Conservation (phyloP, 1,139 yeast genomes). For the Saccharomyces hybrid region DNA sequence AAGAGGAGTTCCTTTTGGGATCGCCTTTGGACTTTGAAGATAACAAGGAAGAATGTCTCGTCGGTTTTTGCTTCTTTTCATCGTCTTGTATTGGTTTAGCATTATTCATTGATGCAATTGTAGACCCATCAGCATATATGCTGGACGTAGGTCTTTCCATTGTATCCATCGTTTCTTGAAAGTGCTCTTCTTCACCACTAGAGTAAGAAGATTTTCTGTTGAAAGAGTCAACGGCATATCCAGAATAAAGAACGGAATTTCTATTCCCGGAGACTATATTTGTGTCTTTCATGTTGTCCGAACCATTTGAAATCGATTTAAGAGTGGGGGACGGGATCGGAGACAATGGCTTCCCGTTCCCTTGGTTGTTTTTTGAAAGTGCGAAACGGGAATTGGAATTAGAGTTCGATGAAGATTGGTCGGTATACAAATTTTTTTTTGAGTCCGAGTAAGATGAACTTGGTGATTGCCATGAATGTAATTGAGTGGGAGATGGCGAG, state of each 20-base stretch:
- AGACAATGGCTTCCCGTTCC: background rate
- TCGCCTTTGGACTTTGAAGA: background rate
- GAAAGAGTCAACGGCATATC: background rate
- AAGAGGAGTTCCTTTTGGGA: background rate
- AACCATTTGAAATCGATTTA: background rate
- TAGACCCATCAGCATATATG: background rate
- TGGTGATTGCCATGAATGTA: constrained; percentile 16
- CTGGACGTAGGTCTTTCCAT: constrained; percentile 8
- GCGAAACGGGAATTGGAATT: background rate
- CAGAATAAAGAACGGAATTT: background rate
- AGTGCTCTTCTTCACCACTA: constrained; percentile 3
- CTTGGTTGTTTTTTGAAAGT: background rate
- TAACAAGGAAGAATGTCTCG: background rate
- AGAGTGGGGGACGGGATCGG: background rate
- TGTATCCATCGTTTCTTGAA: constrained; percentile 3
- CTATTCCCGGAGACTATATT: background rate
- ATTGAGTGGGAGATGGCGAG: constrained; percentile 8
- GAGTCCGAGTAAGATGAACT: constrained; percentile 20
- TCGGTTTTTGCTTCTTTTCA: background rate
- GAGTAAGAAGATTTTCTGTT: background rate
- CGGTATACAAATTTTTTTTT: background rate
- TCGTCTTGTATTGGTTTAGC: background rate
- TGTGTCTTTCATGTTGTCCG: background rate
- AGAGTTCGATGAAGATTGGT: background rate
- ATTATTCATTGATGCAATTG: background rate